These are phyloP conservation scores for Suhomyces ambrosiae DNA, from an alignment of 1,139 yeast genomes.

Conservation along the genomic window DNA sequence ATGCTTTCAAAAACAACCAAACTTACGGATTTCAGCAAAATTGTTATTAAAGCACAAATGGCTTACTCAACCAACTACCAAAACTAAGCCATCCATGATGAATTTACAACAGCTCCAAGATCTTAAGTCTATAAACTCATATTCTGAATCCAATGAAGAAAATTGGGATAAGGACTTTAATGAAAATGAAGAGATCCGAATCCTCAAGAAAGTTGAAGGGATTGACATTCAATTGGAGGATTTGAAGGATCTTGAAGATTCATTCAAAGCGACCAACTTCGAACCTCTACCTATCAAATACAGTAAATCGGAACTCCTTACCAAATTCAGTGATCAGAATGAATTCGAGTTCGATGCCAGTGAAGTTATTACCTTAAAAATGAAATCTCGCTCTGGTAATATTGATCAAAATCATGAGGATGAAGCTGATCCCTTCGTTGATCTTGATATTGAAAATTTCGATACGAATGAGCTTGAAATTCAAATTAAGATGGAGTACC, in stretches of 20 bases:
- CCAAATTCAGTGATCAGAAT: constrained; percentile 31
- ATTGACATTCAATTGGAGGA: constrained; percentile 3
- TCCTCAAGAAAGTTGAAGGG: constrained; percentile 8
- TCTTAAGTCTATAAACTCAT: constrained; percentile 27
- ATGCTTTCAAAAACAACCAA: constrained; percentile 81
- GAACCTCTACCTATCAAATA: constrained; percentile 9
- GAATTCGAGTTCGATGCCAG: constrained; percentile 25
- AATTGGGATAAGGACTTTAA: constrained; percentile 42
- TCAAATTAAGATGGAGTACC: constrained; percentile 45
- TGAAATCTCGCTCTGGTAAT: constrained; percentile 3
- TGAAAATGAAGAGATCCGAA: constrained; percentile 18
- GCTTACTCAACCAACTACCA: constrained; percentile 32
- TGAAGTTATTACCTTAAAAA: constrained; percentile 10
- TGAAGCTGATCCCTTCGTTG: constrained; percentile 42
- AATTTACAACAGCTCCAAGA: constrained; percentile 7
- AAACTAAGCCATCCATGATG: constrained; percentile 9
- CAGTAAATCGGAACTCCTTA: constrained; percentile 33
- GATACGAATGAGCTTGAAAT: constrained; percentile 49
- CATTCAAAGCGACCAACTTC: constrained; percentile 7
- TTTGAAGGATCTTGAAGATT: constrained; percentile 8
- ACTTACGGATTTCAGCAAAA: constrained; percentile 58
- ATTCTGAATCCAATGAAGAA: constrained; percentile 34
- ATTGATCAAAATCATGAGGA: constrained; percentile 18
- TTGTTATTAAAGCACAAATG: constrained; percentile 63
- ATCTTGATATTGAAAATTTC: constrained; percentile 43